Evolutionary conservation across 306 rosid species (phyloP).

Genomic region (Quercus robur): DNA sequence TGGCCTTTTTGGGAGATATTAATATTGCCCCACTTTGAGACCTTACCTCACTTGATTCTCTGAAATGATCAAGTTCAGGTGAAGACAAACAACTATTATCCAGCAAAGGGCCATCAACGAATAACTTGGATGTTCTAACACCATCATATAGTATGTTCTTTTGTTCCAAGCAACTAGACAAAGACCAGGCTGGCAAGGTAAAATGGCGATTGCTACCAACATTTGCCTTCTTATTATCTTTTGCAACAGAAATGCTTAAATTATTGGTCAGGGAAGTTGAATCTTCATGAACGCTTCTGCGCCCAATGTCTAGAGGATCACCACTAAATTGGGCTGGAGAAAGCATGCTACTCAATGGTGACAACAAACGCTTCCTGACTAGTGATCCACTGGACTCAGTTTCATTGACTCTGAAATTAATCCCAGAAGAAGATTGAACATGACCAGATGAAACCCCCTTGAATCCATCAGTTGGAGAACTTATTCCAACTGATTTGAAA

Average conservation of each 20-base stretch:
- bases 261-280: conserved; percentile 31
- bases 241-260: conserved; percentile 27
- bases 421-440: conserved; percentile 31
- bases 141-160: conserved; percentile 18
- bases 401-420: conserved; percentile 35
- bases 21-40: conserved; percentile 35
- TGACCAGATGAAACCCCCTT: conserved; percentile 28
- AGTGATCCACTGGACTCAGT: conserved; percentile 47
- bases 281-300: conserved; percentile 32
- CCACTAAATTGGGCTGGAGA: conserved; percentile 64
- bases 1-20: conserved; percentile 36
- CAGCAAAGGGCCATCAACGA: conserved; percentile 58
- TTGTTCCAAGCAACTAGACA: conserved; percentile 53
- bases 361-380: conserved; percentile 77
- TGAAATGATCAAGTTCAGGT: conserved; percentile 33
- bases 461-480: conserved; percentile 42
- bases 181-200: conserved; percentile 45
- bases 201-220: conserved; percentile 53
- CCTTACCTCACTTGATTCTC: conserved; percentile 35
- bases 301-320: conserved; percentile 62
- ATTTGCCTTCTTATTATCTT: conserved; percentile 89
- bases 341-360: conserved; percentile 83
- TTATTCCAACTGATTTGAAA: conserved; percentile 58
- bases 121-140: conserved; percentile 23
- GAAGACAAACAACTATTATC: conserved; percentile 34